Conservation (phyloP, 108 stramenopile species). For the Conticribra guillardii region DNA sequence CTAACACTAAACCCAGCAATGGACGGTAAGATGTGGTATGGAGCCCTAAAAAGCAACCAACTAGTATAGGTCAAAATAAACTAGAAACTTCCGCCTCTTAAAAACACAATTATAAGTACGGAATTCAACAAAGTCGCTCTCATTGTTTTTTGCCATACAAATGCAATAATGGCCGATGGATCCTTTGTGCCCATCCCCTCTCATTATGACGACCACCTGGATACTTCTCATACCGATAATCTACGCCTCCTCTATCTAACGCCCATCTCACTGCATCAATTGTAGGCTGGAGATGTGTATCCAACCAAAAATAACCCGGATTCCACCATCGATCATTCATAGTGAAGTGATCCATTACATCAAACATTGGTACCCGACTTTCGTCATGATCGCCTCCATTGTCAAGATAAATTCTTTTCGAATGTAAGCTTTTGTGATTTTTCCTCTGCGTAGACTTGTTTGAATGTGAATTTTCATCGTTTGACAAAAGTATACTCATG, state of each 20-base stretch:
- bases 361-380: slow-evolving; percentile 57
- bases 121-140: not conserved
- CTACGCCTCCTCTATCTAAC: slow-evolving; percentile 43
- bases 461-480: not conserved
- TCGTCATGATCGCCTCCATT: slow-evolving; percentile 74
- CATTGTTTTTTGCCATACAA: slow-evolving; percentile 49
- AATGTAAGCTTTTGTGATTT: slow-evolving; percentile 23
- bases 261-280: slow-evolving; percentile 59
- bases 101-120: too few relatives aligned
- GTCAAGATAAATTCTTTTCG: slow-evolving; percentile 67
- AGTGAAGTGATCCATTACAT: slow-evolving; percentile 70
- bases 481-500: not conserved
- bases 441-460: not conserved
- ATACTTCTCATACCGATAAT: slow-evolving; percentile 48
- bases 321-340: slow-evolving; percentile 68
- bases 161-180: slow-evolving; percentile 58
- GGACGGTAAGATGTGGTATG: too few relatives aligned
- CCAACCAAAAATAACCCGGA: slow-evolving; percentile 78
- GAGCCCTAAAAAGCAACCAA: too few relatives aligned
- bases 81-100: too few relatives aligned
- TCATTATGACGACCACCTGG: slow-evolving; percentile 82
- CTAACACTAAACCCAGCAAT: too few relatives aligned
- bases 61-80: too few relatives aligned
- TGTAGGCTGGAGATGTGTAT: slow-evolving; percentile 61
- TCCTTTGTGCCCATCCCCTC: slow-evolving; percentile 69